Conservation (phyloP, 257 asterid species). For the Fraxinus americana region DNA sequence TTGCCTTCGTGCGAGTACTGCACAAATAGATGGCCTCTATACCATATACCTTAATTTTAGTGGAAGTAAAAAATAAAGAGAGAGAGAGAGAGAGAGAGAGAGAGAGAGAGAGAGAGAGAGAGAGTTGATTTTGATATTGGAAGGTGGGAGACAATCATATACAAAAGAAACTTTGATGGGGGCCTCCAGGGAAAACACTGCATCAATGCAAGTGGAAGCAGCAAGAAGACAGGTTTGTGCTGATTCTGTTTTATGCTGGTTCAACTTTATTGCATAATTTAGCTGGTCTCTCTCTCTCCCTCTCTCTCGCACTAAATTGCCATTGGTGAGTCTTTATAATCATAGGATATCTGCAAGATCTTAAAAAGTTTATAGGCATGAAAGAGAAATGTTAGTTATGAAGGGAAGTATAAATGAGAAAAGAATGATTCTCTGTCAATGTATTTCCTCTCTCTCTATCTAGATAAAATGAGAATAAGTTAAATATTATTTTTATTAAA, state of each 20-base stretch:
- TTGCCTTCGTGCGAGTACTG: background rate
- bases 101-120: background rate
- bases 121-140: constrained; percentile 24
- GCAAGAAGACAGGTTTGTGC: constrained; percentile 31
- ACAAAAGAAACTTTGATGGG: constrained; percentile 24
- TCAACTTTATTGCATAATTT: background rate
- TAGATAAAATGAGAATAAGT: background rate
- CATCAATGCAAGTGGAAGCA: constrained; percentile 39
- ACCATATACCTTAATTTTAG: constrained; percentile 8
- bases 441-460: background rate
- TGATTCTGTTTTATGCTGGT: constrained; percentile 23
- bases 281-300: too few relatives aligned
- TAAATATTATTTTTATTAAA: background rate
- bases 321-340: background rate
- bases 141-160: constrained; percentile 20
- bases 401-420: background rate
- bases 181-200: constrained; percentile 33
- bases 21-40: background rate
- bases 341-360: background rate
- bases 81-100: background rate
- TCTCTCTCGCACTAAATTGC: background rate
- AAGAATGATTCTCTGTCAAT: background rate
- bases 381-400: background rate
- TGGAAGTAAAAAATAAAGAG: constrained; percentile 6
- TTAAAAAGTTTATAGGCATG: background rate